Evolutionary conservation across 306 rosid species (phyloP).

Genomic region (Rosa chinensis): DNA sequence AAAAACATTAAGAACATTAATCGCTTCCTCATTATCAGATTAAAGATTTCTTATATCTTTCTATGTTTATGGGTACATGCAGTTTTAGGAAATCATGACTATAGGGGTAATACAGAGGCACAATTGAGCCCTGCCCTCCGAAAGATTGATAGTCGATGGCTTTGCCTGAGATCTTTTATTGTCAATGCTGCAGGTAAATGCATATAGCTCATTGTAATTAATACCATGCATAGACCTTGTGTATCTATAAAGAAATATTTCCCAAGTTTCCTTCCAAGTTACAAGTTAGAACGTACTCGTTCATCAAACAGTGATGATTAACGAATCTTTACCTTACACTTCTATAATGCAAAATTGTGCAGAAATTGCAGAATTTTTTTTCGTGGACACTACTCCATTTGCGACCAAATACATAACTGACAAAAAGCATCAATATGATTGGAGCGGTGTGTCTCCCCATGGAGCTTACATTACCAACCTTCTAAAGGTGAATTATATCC

Average conservation of each 20-base stretch:
- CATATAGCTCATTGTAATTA: neutral
- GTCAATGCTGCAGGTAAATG: constrained; percentile 52
- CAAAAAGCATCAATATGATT: constrained; percentile 41
- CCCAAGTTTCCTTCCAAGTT: neutral
- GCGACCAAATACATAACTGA: constrained; percentile 37
- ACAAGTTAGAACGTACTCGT: neutral
- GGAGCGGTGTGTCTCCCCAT: constrained; percentile 53
- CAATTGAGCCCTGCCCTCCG: constrained; percentile 55
- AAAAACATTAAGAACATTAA: neutral
- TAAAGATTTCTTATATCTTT: neutral
- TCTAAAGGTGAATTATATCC: constrained; percentile 40
- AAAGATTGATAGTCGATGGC: constrained; percentile 61
- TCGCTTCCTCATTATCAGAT: neutral
- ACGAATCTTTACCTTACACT: neutral
- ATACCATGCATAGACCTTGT: neutral
- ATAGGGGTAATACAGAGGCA: constrained; percentile 75
- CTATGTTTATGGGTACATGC: neutral
- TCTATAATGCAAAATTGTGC: neutral
- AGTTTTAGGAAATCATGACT: constrained; percentile 87
- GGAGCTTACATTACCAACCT: constrained; percentile 45
- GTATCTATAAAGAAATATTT: too few relatives aligned
- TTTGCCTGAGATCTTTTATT: constrained; percentile 68
- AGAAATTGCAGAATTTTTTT: constrained; percentile 63
- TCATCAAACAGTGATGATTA: neutral
- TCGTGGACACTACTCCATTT: constrained; percentile 80